A percentile compares a stretch with the other conserved stretches of the same genome.
These are phyloP conservation scores for Lophiotrema nucula DNA, from an alignment of 495 filamentous ascomycete species.

Conservation along the genomic window DNA sequence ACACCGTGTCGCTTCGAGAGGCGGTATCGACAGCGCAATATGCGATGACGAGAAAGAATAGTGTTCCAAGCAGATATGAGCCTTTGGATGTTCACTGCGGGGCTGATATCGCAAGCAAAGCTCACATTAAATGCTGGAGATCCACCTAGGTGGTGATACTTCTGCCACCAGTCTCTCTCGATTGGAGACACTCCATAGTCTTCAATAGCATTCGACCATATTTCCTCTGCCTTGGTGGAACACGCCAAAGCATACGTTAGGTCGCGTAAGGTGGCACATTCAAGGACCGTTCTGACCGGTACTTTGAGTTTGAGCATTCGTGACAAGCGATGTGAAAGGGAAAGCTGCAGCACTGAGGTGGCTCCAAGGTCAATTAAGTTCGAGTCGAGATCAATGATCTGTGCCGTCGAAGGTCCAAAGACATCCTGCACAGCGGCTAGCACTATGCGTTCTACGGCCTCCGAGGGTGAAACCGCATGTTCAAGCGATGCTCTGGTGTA, in stretches of 20 bases:
- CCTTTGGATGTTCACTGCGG: conserved; percentile 1
- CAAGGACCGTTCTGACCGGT: neutral
- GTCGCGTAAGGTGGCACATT: neutral
- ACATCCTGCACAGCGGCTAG: neutral
- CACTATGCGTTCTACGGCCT: neutral
- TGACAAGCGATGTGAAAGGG: conserved; percentile 12
- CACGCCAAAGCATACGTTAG: neutral
- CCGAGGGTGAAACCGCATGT: neutral
- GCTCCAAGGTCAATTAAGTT: conserved; percentile 34
- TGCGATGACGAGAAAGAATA: conserved; percentile 8
- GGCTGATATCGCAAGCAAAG: conserved; percentile 13
- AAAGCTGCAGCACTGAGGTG: conserved; percentile 32
- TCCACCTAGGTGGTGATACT: conserved; percentile 27
- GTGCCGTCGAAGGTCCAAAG: neutral
- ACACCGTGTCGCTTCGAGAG: neutral
- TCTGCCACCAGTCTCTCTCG: conserved; percentile 36
- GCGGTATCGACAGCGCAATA: neutral
- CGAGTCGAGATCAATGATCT: conserved; percentile 10
- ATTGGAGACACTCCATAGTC: conserved; percentile 22
- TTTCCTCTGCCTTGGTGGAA: neutral
- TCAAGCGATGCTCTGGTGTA: neutral
- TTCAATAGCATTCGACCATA: neutral
- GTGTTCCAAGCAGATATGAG: conserved; percentile 1
- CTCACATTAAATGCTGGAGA: conserved; percentile 36
- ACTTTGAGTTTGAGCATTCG: neutral